These are phyloP conservation scores for Boechera divaricarpa DNA, from an alignment of 345 rosid genomes.

Conservation along the genomic window DNA sequence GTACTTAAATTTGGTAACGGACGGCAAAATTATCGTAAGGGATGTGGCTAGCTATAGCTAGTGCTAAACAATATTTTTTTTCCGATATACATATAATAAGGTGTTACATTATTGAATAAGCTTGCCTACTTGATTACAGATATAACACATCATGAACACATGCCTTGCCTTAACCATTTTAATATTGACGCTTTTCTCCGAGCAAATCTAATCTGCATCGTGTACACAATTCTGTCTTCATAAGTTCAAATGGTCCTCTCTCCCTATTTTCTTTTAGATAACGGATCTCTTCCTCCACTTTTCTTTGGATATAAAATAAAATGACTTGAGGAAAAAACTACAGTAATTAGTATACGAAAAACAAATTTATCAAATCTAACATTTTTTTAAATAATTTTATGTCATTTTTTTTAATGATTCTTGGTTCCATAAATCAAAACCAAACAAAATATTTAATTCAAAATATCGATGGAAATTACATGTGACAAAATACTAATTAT, in stretches of 20 bases:
- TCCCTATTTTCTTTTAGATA: neutral
- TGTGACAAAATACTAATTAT: neutral
- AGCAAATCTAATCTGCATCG: conserved; percentile 11
- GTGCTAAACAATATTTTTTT: too few relatives aligned
- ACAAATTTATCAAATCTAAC: neutral
- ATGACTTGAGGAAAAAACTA: neutral
- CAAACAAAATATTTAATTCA: too few relatives aligned
- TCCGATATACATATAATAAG: neutral
- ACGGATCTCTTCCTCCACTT: neutral
- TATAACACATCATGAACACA: conserved; percentile 14
- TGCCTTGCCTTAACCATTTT: conserved; percentile 11
- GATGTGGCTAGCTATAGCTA: too few relatives aligned
- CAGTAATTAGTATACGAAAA: neutral
- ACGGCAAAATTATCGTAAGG: too few relatives aligned
- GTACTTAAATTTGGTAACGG: too few relatives aligned
- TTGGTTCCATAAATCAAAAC: neutral
- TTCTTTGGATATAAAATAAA: neutral
- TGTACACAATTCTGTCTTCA: neutral
- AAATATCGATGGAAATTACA: neutral
- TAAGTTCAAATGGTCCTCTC: neutral
- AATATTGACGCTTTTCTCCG: conserved; percentile 26
- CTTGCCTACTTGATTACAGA: conserved; percentile 17
- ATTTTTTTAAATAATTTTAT: too few relatives aligned
- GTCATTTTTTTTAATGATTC: neutral
- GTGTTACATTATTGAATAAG: conserved; percentile 12